phyloP scores from a whole-genome alignment of 345 rosid species.

The Aquilaria sinensis region DNA sequence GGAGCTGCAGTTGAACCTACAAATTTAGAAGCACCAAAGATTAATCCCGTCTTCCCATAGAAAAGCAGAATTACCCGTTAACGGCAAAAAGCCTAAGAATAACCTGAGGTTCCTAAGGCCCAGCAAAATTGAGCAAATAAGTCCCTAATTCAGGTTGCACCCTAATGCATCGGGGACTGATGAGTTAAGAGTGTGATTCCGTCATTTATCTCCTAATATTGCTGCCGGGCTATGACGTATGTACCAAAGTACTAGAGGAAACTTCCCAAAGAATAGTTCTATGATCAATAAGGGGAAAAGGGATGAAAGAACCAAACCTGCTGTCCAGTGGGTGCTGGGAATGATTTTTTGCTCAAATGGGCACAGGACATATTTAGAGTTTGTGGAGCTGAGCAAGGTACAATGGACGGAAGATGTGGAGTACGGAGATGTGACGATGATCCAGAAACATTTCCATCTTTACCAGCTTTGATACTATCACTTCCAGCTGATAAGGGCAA shows the following conservation, averaged over 20 bases:
- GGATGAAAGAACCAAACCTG: constrained; percentile 39
- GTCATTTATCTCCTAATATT: no score
- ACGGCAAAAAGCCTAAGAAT: no score
- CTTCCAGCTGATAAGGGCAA: constrained; percentile 47
- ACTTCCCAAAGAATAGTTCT: no score
- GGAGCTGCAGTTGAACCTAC: constrained; percentile 43
- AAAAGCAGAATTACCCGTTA: no score
- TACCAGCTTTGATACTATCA: constrained; percentile 16
- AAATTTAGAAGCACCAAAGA: not conserved
- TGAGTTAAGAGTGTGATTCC: no score
- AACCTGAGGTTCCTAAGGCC: no score
- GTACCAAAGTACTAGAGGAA: no score
- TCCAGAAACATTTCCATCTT: constrained; percentile 24
- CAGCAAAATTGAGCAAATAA: no score
- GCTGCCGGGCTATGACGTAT: no score
- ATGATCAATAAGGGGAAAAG: not conserved
- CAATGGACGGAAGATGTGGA: constrained; percentile 28
- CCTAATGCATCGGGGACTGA: no score
- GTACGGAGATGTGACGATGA: constrained; percentile 25
- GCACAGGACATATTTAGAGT: constrained; percentile 22
- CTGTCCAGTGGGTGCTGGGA: constrained; percentile 18
- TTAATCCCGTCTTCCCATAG: no score
- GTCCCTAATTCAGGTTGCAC: no score
- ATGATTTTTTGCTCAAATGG: constrained; percentile 36
- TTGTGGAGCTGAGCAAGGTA: constrained; percentile 26